Evolutionary conservation across 371 early-diverging fungal species (phyloP), one percentile per base, ranked within the genome.

Genomic region (Capillidium heterosporum): DNA sequence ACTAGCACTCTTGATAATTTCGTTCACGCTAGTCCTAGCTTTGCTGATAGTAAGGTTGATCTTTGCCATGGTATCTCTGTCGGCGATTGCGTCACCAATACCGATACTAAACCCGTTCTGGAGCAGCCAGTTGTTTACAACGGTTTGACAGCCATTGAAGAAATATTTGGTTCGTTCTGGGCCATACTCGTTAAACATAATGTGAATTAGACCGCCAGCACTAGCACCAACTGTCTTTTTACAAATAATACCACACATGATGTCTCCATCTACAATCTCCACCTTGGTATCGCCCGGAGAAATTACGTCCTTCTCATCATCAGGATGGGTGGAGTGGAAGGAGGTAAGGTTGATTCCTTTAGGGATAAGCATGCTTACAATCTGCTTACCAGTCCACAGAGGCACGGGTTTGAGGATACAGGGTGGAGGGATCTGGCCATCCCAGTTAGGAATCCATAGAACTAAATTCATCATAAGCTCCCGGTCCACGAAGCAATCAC

Each of bases 51-150:
- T 84, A 40, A 76, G 76, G 48, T 84, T 85, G 58, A 99, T 91
- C 2, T 68, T 69, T 43, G 80, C 73, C 85, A 95, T 93, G 19
- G 98, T 92, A 19, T 60, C 64, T 26, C 72, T 69, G 69, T 95
- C 95, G 24, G 98, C 95, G 67, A 99, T 86, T 1, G 98, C 94
- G 67, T 99, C 99, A 60, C 99, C 99, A 63, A 99, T 98, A 67
- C 99, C 99, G 50, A 99, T 91, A 67, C 94, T 91, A 65, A 99
- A 99, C 4, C 93, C 85, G 59, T 92, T 80, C 62, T 89, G 90
- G 60, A 89, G 64, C 40, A 99, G 70, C 94, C 95, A 99, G 70
- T 89, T 84, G 73, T 95, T 98, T 47, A 99, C 88, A 7, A 99
- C 84, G 31, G 82, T 82, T 67, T 99, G 99, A 49, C 87, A 78